Evolutionary conservation across 2,329 filamentous ascomycete genomes (phyloP).

Genomic region (Xylaria hypoxylon): DNA sequence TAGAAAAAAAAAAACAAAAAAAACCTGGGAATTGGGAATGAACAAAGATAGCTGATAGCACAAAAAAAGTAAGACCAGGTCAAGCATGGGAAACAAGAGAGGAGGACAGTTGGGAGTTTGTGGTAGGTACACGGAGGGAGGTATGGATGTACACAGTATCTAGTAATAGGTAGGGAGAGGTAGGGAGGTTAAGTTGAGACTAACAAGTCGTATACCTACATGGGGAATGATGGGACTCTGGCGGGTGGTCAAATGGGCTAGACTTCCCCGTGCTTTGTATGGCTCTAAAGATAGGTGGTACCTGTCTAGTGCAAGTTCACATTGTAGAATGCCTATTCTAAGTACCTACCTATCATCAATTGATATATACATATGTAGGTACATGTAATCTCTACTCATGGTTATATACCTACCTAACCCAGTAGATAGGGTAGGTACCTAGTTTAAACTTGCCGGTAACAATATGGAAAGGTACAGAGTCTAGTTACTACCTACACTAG

Average conservation of each 20-base stretch:
- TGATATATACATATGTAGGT: too few species aligned
- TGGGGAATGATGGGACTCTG: conserved; percentile 31
- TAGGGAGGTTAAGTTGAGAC: conserved; percentile 7
- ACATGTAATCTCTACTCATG: too few species aligned
- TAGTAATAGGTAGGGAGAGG: conserved; percentile 16
- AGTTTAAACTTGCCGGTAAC: too few species aligned
- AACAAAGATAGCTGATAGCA: conserved; percentile 38
- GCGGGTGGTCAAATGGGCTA: conserved; percentile 32
- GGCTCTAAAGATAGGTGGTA: conserved; percentile 35
- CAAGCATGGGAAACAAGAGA: conserved; percentile 26
- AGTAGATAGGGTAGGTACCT: too few species aligned
- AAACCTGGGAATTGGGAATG: conserved; percentile 35
- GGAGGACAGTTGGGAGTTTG: conserved; percentile 29
- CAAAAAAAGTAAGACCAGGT: conserved; percentile 34
- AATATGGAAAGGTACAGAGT: too few species aligned
- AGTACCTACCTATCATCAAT: too few species aligned
- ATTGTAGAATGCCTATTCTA: too few species aligned
- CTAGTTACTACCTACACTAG: too few species aligned
- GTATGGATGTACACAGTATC: conserved; percentile 24
- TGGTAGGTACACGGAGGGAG: conserved; percentile 28
- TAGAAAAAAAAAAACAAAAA: conserved; percentile 23
- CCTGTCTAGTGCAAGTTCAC: too few species aligned
- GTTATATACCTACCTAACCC: too few species aligned
- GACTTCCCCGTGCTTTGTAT: conserved; percentile 40
- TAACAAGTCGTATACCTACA: conserved; percentile 14